These are phyloP conservation scores for Metschnikowia henanensis DNA, from an alignment of 805 yeast species.

Conservation along the genomic window DNA sequence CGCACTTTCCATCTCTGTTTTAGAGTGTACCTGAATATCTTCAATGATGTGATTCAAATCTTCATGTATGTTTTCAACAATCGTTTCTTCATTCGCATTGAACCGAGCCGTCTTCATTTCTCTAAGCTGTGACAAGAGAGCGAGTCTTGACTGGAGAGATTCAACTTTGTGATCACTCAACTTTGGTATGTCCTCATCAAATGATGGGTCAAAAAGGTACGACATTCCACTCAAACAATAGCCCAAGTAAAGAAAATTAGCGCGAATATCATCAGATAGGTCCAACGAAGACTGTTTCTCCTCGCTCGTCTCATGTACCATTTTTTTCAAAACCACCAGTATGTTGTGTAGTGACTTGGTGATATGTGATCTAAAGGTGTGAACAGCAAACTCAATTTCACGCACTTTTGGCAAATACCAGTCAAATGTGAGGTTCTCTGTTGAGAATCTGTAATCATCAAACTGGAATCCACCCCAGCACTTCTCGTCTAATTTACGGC, in stretches of 20 bases:
- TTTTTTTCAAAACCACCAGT: conserved; percentile 30
- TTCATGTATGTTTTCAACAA: conserved; percentile 30
- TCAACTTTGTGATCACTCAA: conserved; percentile 30
- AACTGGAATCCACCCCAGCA: conserved; percentile 81
- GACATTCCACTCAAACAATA: conserved; percentile 70
- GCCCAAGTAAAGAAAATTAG: conserved; percentile 55
- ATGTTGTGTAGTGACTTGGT: conserved; percentile 45
- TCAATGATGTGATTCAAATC: conserved; percentile 35
- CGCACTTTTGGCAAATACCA: conserved; percentile 73
- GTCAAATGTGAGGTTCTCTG: conserved; percentile 50
- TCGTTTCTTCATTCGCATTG: conserved; percentile 23
- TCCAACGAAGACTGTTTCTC: conserved; percentile 24
- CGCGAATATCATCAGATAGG: conserved; percentile 53
- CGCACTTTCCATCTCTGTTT: conserved; percentile 17
- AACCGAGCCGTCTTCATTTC: conserved; percentile 21
- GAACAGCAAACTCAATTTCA: conserved; percentile 62
- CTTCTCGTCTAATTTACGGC: conserved; percentile 43
- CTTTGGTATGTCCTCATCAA: conserved; percentile 46
- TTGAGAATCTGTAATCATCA: conserved; percentile 47
- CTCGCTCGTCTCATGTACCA: conserved; percentile 12
- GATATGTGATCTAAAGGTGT: conserved; percentile 52
- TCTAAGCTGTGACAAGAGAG: conserved; percentile 33
- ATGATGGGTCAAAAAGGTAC: conserved; percentile 71
- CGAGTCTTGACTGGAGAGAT: conserved; percentile 35
- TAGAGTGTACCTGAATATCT: conserved; percentile 24